Conservation (phyloP, 139 green algal species). For the Micractinium sp. region DNA sequence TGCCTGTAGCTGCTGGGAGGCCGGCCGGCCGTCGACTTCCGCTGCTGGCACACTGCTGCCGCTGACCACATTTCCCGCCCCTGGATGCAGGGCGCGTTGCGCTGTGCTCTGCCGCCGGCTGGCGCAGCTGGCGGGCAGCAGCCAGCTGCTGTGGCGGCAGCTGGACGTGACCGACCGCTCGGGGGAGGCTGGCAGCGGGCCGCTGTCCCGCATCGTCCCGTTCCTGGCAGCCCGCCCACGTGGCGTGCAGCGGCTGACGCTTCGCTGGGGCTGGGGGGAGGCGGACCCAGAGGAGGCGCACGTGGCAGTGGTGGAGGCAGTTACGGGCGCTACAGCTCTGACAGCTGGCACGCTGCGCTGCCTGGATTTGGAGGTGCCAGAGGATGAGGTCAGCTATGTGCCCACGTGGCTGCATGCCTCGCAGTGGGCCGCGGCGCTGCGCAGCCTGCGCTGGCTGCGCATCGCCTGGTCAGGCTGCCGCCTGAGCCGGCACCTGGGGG, state of each 20-base stretch:
- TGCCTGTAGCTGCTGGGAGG: no score
- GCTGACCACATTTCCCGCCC: background rate
- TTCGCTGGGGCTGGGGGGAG: background rate
- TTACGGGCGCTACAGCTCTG: background rate
- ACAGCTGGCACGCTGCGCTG: background rate
- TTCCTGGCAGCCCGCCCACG: background rate
- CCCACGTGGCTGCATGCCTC: background rate
- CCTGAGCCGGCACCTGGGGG: background rate
- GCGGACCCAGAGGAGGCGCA: background rate
- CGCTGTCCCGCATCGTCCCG: background rate
- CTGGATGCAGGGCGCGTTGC: background rate
- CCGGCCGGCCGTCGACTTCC: no score
- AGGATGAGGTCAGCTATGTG: background rate
- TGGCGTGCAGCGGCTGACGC: background rate
- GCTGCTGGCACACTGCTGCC: background rate
- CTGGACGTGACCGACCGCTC: background rate
- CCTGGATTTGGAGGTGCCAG: background rate
- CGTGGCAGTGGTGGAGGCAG: no score
- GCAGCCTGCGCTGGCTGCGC: background rate
- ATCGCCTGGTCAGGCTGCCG: background rate
- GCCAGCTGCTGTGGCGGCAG: background rate
- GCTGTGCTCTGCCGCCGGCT: background rate
- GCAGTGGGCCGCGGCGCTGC: background rate
- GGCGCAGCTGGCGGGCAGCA: background rate
- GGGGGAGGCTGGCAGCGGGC: no score